Evolutionary conservation across 257 asterid species (phyloP).

Genomic region (Gentiana dahurica): DNA sequence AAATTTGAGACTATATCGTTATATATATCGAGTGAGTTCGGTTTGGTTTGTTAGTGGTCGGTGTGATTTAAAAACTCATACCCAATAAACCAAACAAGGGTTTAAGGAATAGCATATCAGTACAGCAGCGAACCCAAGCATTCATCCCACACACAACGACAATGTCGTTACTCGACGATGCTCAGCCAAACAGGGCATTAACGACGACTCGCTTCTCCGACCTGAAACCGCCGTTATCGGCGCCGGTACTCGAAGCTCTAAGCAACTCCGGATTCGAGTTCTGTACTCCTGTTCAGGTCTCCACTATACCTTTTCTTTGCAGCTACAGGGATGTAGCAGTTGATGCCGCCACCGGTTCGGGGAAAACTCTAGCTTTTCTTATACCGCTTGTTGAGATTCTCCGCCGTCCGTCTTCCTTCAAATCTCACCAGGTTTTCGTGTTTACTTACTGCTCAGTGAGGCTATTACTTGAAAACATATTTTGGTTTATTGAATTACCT

Average conservation of each 20-base stretch:
- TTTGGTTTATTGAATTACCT: not conserved
- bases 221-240: conserved; percentile 64
- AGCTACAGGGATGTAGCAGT: conserved; percentile 76
- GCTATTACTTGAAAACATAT: no score
- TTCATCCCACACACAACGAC: not conserved
- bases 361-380: conserved; percentile 81
- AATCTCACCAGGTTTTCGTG: conserved; percentile 61
- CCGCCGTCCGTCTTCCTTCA: conserved; percentile 58
- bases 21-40: no score
- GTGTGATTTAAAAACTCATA: no score
- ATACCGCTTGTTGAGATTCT: conserved; percentile 79
- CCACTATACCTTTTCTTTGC: conserved; percentile 77
- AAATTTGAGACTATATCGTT: no score
- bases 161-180: conserved; percentile 18
- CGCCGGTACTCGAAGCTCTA: conserved; percentile 55
- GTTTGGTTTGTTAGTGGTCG: no score
- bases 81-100: no score
- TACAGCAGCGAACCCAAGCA: not conserved
- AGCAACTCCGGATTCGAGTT: conserved; percentile 50
- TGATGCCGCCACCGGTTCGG: conserved; percentile 97
- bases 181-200: conserved; percentile 59
- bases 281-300: conserved; percentile 95
- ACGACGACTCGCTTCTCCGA: conserved; percentile 73
- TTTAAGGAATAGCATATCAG: no score
- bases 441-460: not conserved